phyloP scores from a whole-genome alignment of 495 filamentous ascomycete genomes.

The Tetracladium marchalianum region DNA sequence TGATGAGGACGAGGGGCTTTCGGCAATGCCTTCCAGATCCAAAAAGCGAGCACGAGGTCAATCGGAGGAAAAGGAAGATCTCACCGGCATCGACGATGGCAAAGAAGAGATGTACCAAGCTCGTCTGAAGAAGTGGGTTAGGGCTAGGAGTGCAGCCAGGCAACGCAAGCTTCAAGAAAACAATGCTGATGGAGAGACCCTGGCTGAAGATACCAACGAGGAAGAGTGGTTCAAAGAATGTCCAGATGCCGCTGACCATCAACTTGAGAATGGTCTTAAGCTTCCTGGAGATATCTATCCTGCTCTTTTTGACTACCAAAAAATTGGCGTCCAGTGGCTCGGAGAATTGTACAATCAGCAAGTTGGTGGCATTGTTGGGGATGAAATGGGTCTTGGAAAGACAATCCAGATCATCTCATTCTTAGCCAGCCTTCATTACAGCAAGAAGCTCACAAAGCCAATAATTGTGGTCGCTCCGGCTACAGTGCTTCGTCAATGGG shows the following conservation, averaged over 20 bases:
- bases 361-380: constrained; percentile 89
- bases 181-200: constrained; percentile 20
- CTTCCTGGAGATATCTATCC: constrained; percentile 88
- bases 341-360: constrained; percentile 82
- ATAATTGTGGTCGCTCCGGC: constrained; percentile 86
- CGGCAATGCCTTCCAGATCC: constrained; percentile 28
- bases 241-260: constrained; percentile 63
- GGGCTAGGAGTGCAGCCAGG: constrained; percentile 45
- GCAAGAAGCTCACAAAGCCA: constrained; percentile 70
- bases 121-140: constrained; percentile 67
- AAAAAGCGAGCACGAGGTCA: constrained; percentile 17
- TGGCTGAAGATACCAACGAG: constrained; percentile 26
- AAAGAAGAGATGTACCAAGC: constrained; percentile 75
- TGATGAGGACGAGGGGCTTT: constrained; percentile 34
- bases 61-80: constrained; percentile 47
- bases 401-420: constrained; percentile 93
- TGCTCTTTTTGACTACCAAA: constrained; percentile 88
- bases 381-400: constrained; percentile 98
- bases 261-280: constrained; percentile 62
- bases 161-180: constrained; percentile 26
- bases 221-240: constrained; percentile 83
- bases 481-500: constrained; percentile 93
- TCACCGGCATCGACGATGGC: constrained; percentile 79
- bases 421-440: constrained; percentile 83
- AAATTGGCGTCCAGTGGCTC: constrained; percentile 93